These are phyloP conservation scores for Cryptococcus sp. DNA, from an alignment of 1,284 basidiomycete genomes.

Conservation along the genomic window DNA sequence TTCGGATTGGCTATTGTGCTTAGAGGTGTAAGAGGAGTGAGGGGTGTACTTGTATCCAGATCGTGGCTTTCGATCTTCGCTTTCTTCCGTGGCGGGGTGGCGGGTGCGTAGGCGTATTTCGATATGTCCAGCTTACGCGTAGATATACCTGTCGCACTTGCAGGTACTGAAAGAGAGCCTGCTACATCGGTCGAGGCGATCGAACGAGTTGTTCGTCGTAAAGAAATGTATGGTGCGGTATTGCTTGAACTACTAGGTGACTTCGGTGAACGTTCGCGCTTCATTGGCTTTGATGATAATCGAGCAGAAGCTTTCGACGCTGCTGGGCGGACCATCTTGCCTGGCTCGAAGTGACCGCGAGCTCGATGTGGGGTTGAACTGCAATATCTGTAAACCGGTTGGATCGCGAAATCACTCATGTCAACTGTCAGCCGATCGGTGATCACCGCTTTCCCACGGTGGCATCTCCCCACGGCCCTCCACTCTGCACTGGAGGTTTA, in stretches of 20 bases:
- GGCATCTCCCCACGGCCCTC: too few relatives aligned
- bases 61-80: neutral
- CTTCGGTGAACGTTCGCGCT: neutral
- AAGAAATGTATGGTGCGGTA: slow-evolving; percentile 15
- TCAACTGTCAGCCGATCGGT: too few relatives aligned
- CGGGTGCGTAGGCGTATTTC: slow-evolving; percentile 21
- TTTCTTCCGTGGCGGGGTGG: slow-evolving; percentile 12
- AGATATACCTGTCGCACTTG: neutral
- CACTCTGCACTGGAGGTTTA: too few relatives aligned
- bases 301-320: too few relatives aligned
- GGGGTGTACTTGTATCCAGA: neutral
- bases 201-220: slow-evolving; percentile 29
- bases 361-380: too few relatives aligned
- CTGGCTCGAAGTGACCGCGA: too few relatives aligned
- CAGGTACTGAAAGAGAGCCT: neutral
- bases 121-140: slow-evolving; percentile 19
- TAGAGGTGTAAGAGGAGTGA: neutral
- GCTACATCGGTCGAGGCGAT: slow-evolving; percentile 4
- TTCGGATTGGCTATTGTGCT: neutral
- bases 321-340: too few relatives aligned
- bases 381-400: too few relatives aligned
- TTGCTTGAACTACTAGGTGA: too few relatives aligned
- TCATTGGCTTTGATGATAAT: neutral
- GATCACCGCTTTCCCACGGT: too few relatives aligned
- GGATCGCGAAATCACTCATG: too few relatives aligned